Conservation (phyloP, 2,329 filamentous ascomycete genomes). For the Colletotrichum sp. region DNA sequence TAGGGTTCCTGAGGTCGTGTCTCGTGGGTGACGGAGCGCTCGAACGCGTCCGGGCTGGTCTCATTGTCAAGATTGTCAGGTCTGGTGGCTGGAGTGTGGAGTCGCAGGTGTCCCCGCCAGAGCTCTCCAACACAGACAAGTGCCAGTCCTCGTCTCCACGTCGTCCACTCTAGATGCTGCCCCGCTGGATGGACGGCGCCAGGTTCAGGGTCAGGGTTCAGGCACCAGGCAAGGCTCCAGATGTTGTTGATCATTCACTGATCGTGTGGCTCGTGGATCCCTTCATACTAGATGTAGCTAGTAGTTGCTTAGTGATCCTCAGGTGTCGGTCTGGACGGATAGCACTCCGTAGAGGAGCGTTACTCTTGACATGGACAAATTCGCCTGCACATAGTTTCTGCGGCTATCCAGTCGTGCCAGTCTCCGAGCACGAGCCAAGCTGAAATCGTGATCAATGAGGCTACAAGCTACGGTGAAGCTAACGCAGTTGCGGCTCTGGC, state of each 20-base stretch:
- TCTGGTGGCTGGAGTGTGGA: neutral
- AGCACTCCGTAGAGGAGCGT: neutral
- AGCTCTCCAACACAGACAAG: neutral
- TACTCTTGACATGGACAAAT: neutral
- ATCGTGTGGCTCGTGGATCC: neutral
- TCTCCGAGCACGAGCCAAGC: neutral
- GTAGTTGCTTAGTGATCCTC: neutral
- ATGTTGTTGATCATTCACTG: neutral
- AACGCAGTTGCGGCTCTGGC: neutral
- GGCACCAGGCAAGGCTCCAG: neutral
- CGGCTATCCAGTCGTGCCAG: neutral
- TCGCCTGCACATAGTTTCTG: neutral
- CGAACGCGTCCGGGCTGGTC: neutral
- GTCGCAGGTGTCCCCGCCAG: neutral
- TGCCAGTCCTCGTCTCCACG: neutral
- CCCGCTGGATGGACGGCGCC: neutral
- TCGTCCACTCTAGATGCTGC: neutral
- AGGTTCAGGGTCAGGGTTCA: neutral
- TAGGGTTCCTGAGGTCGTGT: neutral
- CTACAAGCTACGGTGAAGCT: neutral
- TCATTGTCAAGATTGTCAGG: neutral
- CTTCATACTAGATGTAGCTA: neutral
- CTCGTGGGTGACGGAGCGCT: neutral
- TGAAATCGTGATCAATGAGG: neutral
- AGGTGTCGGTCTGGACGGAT: neutral